Conservation (phyloP, 2,329 filamentous ascomycete genomes). For the Cordyceps farinosa region DNA sequence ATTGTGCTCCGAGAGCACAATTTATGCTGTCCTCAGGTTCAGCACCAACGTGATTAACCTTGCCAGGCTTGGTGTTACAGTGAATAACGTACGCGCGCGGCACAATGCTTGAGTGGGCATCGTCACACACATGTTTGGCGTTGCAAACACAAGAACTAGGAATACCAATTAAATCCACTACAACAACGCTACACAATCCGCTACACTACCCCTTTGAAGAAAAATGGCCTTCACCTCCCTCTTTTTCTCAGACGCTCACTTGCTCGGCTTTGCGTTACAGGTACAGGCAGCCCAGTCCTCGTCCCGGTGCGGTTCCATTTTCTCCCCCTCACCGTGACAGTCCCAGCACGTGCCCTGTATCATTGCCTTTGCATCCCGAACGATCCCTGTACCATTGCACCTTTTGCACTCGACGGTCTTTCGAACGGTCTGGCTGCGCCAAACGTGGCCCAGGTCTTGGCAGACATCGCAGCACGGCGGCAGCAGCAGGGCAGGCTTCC, state of each 20-base stretch:
- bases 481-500: neutral
- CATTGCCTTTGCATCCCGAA: too few relatives aligned
- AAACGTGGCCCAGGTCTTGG: neutral
- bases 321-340: constrained; percentile 9
- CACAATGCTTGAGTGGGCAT: too few relatives aligned
- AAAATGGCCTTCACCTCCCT: too few relatives aligned
- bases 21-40: too few relatives aligned
- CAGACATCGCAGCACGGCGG: neutral
- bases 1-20: neutral
- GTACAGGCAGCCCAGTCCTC: neutral
- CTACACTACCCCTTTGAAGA: too few relatives aligned
- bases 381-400: neutral
- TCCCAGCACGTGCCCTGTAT: neutral
- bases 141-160: too few relatives aligned
- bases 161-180: too few relatives aligned
- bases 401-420: neutral
- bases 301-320: neutral
- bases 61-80: neutral
- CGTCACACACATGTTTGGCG: too few relatives aligned
- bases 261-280: neutral
- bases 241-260: too few relatives aligned
- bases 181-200: too few relatives aligned
- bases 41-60: too few relatives aligned
- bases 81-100: neutral
- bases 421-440: neutral